These are phyloP conservation scores for Hordeum pubiflorum DNA, from an alignment of 202 grass and related monocot species.

Conservation along the genomic window DNA sequence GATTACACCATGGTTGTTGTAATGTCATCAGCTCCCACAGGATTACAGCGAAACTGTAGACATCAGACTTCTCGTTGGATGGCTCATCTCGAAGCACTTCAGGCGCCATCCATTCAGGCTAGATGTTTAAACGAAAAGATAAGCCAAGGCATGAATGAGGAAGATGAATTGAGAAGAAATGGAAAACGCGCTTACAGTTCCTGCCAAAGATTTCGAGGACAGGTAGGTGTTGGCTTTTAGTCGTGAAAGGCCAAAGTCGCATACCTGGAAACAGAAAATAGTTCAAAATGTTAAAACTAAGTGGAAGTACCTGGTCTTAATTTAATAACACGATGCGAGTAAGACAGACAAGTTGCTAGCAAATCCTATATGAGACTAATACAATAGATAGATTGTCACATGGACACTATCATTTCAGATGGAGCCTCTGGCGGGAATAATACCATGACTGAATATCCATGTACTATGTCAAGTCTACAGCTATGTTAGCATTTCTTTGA, in stretches of 20 bases:
- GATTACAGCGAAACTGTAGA: slow-evolving; percentile 92
- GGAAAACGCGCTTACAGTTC: slow-evolving; percentile 67
- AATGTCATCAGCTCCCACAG: slow-evolving; percentile 96
- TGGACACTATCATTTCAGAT: not conserved
- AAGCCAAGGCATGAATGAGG: slow-evolving; percentile 4
- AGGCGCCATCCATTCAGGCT: slow-evolving; percentile 99
- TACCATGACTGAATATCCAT: not conserved
- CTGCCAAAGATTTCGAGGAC: slow-evolving; percentile 92
- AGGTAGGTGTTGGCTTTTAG: slow-evolving; percentile 87
- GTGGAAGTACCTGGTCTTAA: not conserved
- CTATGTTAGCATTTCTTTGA: slow-evolving; percentile 5
- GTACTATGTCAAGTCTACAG: not conserved
- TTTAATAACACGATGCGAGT: not conserved
- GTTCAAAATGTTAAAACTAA: slow-evolving; percentile 11
- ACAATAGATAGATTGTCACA: not conserved
- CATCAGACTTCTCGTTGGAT: slow-evolving; percentile 99
- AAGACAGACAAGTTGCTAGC: not conserved
- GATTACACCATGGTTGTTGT: slow-evolving; percentile 92
- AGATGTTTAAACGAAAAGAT: slow-evolving; percentile 24
- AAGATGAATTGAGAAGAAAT: slow-evolving; percentile 1
- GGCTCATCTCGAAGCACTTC: slow-evolving; percentile 91
- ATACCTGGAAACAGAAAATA: slow-evolving; percentile 53
- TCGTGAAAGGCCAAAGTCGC: slow-evolving; percentile 95
- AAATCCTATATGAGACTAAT: not conserved
- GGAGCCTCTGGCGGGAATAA: not conserved